Conservation (phyloP, 1,284 basidiomycete species). For the Rhodotorula sp. region DNA sequence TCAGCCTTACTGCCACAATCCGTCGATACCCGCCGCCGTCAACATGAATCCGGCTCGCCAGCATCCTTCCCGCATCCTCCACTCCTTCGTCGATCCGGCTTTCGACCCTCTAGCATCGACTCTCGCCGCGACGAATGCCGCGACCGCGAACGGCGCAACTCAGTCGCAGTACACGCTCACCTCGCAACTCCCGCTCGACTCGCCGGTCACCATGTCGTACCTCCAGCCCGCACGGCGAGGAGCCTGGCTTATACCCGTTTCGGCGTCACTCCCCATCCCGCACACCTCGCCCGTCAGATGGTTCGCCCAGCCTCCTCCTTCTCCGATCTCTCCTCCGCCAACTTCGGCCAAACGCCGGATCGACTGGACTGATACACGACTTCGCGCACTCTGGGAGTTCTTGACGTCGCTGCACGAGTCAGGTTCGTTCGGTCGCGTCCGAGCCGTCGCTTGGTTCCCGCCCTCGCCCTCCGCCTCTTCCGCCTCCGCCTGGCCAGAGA, state of each 20-base stretch:
- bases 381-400: constrained; percentile 13
- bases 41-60: constrained; percentile 9
- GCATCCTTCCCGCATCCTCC: constrained; percentile 7
- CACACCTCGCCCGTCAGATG: background rate
- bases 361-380: constrained; percentile 26
- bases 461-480: background rate
- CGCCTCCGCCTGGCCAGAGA: background rate
- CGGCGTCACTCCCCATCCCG: background rate
- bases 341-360: background rate
- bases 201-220: background rate
- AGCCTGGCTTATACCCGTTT: constrained; percentile 28
- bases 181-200: background rate
- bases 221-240: constrained; percentile 26
- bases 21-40: background rate
- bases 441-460: background rate
- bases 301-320: background rate
- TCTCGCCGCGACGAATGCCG: too few species aligned
- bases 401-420: background rate
- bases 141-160: background rate
- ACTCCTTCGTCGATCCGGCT: constrained; percentile 23
- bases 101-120: background rate
- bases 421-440: constrained; percentile 4
- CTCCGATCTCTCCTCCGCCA: background rate
- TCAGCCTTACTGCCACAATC: constrained; percentile 24
- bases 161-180: too few species aligned